Base-by-base conservation (phyloP, 495 filamentous ascomycete species). In the Penicillium cinerascens region DNA sequence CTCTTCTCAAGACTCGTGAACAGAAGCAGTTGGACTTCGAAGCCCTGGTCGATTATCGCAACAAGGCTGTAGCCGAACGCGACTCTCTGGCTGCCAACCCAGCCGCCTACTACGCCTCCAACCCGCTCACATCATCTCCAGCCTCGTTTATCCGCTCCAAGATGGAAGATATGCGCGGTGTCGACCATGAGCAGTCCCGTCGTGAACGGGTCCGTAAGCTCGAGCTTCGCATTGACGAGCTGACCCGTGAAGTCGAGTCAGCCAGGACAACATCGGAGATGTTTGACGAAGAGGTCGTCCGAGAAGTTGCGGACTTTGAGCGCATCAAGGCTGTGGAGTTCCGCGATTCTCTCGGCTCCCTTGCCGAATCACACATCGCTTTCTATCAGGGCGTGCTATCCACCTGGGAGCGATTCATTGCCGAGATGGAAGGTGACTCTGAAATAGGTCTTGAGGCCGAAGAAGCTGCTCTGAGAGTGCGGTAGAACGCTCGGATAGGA, bases 1-100 rank as follows among this genome's bases (percentile, higher is more conserved):
- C 84, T 26, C 84, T 97, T 3, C 82, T 98, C 62, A 96, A 95
- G 73, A 87, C 88, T 6, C 86, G 93, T 18, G 95, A 98, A 72
- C 91, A 95, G 72, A 98, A 97, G 66, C 93, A 98, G 65, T 86
- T 97, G 38, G 93, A 98, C 71, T 96, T 92, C 65, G 93, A 98
- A 72, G 93, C 88, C 37, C 77, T 97, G 25, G 95, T 91, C 18
- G 92, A 96, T 61, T 97, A 97, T 69, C 89, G 96, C 49, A 87
- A 86, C 73, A 95, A 95, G 63, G 87, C 89, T 2, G 87, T 87
- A 8, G 72, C 82, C n/a, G 93, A 98, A 64, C 85, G 92, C 39
- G 95, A 98, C 70, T 80, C 80, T 25, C 84, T 98, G 11, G 87
- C 88, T 5, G 56, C 65, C 48, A 77, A 77, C 36, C 74, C 74